These are phyloP conservation scores for Candida glucosophila DNA, from an alignment of 1,139 yeast species.

Conservation along the genomic window DNA sequence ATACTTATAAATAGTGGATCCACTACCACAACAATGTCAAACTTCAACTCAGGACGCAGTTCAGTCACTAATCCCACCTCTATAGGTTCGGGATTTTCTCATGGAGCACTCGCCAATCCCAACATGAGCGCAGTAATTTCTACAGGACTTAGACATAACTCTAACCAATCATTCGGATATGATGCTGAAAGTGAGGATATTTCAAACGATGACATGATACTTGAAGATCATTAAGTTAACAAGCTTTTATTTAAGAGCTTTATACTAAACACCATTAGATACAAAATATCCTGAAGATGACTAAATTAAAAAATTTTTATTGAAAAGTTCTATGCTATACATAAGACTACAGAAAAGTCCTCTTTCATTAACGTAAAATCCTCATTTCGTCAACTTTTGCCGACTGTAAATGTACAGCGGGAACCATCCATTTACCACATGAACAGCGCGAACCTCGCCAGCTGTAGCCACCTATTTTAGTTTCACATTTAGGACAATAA, in stretches of 20 bases:
- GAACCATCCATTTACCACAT: slow-evolving; percentile 94
- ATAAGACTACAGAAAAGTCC: no score
- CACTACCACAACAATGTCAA: slow-evolving; percentile 10
- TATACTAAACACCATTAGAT: no score
- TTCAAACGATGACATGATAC: no score
- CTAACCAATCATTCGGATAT: no score
- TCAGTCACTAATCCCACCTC: slow-evolving; percentile 13
- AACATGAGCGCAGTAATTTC: not conserved
- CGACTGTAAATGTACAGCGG: slow-evolving; percentile 76
- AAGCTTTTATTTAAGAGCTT: no score
- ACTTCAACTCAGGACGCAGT: slow-evolving; percentile 11
- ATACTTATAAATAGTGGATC: slow-evolving; percentile 11
- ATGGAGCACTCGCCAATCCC: not conserved
- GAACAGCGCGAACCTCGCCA: slow-evolving; percentile 96
- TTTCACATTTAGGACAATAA: slow-evolving; percentile 71
- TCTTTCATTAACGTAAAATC: no score
- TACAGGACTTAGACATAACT: not conserved
- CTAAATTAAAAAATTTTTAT: no score
- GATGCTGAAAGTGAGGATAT: no score
- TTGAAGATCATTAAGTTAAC: no score
- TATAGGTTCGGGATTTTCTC: slow-evolving; percentile 3
- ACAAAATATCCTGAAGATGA: no score
- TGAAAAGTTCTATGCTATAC: no score
- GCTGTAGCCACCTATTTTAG: slow-evolving; percentile 82
- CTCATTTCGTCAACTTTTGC: slow-evolving; percentile 74